Percentiles rank a stretch among this genome's conserved stretches.
Conservation (phyloP, 805 yeast species). For the Candida ponderosae region DNA sequence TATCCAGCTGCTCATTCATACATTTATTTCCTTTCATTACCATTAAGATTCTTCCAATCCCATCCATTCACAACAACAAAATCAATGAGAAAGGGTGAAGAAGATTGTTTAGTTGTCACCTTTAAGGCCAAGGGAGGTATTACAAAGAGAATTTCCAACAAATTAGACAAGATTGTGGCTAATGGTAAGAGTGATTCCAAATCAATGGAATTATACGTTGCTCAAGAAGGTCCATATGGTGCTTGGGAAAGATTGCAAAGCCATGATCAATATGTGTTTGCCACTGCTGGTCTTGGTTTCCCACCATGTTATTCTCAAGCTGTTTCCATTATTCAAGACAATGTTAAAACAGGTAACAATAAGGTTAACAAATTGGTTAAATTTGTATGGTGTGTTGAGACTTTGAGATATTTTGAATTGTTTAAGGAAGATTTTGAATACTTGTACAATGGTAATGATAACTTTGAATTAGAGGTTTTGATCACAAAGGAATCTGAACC, state of each 20-base stretch:
- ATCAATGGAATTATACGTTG: conserved; percentile 27
- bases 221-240: conserved; percentile 62
- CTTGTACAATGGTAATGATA: conserved; percentile 19
- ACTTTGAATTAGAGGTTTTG: conserved; percentile 6
- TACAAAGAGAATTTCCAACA: conserved; percentile 34
- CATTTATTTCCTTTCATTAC: conserved; percentile 44
- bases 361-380: conserved; percentile 24
- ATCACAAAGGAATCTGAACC: conserved; percentile 6
- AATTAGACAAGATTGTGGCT: conserved; percentile 21
- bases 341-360: conserved; percentile 9
- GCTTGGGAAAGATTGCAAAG: conserved; percentile 28
- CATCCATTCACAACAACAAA: conserved; percentile 64
- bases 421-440: conserved; percentile 36
- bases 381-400: conserved; percentile 60
- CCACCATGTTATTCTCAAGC: conserved; percentile 42
- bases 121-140: conserved; percentile 50
- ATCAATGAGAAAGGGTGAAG: conserved; percentile 25
- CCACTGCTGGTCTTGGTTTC: conserved; percentile 47
- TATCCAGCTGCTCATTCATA: conserved; percentile 49
- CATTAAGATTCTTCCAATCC: conserved; percentile 41
- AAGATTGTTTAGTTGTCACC: conserved; percentile 26
- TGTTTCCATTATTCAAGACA: conserved; percentile 14
- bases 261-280: conserved; percentile 29
- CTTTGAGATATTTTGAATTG: conserved; percentile 39
- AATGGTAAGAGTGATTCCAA: conserved; percentile 23